Evolutionary conservation across 1,284 basidiomycete genomes (phyloP).

Genomic region (Earliella scabrosa): DNA sequence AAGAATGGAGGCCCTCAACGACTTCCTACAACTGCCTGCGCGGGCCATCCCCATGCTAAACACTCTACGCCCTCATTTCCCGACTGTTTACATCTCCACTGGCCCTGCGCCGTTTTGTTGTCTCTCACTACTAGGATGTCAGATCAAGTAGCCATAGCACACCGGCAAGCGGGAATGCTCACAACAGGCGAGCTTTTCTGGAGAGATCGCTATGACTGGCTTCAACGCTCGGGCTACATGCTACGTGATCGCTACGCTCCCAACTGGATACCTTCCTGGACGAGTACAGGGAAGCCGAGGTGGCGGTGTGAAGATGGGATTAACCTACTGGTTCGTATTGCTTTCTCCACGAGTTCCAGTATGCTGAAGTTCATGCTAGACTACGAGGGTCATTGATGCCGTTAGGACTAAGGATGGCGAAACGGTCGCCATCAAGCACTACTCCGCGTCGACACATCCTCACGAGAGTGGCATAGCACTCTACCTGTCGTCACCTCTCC

Average conservation of each 20-base stretch:
- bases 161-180: too few species aligned
- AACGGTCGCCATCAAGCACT: constrained; percentile 28
- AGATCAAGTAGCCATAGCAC: too few species aligned
- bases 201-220: constrained; percentile 15
- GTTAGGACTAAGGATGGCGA: constrained; percentile 26
- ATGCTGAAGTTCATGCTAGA: too few species aligned
- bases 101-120: too few species aligned
- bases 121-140: too few species aligned
- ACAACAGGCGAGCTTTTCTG: constrained; percentile 3
- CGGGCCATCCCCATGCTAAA: too few species aligned
- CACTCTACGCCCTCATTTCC: too few species aligned
- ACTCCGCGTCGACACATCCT: constrained; percentile 10
- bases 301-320: neutral
- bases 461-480: constrained; percentile 24
- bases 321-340: neutral
- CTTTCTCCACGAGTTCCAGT: too few species aligned
- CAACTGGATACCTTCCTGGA: neutral
- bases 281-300: neutral
- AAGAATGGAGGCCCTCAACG: too few species aligned
- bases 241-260: constrained; percentile 9
- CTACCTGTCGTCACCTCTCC: constrained; percentile 7
- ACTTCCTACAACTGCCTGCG: too few species aligned
- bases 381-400: constrained; percentile 22
- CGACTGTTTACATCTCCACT: too few species aligned
- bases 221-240: constrained; percentile 7